phyloP scores from a whole-genome alignment of 208 protist genomes.

The Trypanosoma scelopori region DNA sequence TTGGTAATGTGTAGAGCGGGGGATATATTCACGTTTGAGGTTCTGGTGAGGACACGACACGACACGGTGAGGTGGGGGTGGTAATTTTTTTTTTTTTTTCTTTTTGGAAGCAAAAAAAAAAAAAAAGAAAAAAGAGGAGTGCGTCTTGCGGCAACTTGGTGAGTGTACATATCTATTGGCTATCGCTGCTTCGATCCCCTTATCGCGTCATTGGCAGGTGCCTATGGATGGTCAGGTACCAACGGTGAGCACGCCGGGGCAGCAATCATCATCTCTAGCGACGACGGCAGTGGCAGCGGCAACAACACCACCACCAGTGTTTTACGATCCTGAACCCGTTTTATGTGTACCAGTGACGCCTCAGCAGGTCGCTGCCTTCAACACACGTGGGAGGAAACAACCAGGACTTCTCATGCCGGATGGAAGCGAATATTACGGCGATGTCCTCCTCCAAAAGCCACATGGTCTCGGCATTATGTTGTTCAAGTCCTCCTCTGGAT shows the following conservation, averaged over 20 bases:
- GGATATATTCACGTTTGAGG: too few species aligned
- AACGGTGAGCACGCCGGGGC: background rate
- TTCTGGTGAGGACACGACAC: too few species aligned
- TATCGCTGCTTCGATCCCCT: background rate
- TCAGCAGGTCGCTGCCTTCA: conserved; percentile 62
- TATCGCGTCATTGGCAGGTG: background rate
- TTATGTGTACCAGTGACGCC: conserved; percentile 41
- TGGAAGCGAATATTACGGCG: conserved; percentile 79
- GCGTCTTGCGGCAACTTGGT: background rate
- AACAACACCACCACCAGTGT: conserved; percentile 4
- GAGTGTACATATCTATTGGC: conserved; percentile 19
- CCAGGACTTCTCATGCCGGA: conserved; percentile 48
- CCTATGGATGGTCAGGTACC: background rate
- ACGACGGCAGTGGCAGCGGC: background rate
- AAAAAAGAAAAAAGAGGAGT: too few species aligned
- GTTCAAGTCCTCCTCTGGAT: conserved; percentile 40
- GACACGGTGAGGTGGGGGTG: too few species aligned
- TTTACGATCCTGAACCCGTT: conserved; percentile 21
- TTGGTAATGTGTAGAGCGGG: too few species aligned
- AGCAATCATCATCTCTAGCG: background rate
- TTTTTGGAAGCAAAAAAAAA: too few species aligned
- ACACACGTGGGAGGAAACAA: conserved; percentile 28
- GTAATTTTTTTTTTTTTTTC: too few species aligned
- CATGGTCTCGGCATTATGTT: conserved; percentile 72
- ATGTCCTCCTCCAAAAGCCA: conserved; percentile 48